phyloP scores from a whole-genome alignment of 75 land plant genomes.

The Pinus albicaulis region DNA sequence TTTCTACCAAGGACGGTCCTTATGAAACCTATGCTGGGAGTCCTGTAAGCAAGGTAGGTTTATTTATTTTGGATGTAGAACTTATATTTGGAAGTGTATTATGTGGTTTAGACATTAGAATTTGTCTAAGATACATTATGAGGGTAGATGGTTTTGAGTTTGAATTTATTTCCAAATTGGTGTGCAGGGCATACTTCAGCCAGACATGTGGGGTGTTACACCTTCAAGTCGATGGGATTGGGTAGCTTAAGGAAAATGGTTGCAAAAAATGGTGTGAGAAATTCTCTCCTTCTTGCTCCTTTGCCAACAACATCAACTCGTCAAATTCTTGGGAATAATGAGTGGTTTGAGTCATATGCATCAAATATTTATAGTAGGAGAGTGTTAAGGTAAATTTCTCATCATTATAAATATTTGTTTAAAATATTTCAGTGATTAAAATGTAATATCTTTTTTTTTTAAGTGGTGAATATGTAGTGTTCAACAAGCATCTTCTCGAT shows the following conservation, averaged over 20 bases:
- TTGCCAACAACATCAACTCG: constrained; percentile 99
- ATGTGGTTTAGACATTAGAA: background rate
- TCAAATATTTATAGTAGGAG: constrained; percentile 94
- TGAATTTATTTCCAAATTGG: background rate
- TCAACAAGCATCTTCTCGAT: constrained; percentile 93
- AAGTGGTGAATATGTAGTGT: constrained; percentile 99
- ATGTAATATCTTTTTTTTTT: background rate
- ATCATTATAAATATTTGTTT: background rate
- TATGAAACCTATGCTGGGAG: constrained; percentile 89
- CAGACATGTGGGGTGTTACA: constrained; percentile 96
- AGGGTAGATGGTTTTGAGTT: no score
- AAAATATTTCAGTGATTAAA: background rate
- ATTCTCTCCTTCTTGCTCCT: constrained; percentile 91
- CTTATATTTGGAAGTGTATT: background rate
- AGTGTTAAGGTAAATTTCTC: constrained; percentile 67
- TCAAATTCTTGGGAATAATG: constrained; percentile 96
- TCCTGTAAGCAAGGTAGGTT: constrained; percentile 88
- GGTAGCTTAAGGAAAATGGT: constrained; percentile 60
- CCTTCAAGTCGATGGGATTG: constrained; percentile 93
- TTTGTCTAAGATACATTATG: no score
- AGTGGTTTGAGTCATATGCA: constrained; percentile 97
- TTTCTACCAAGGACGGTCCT: constrained; percentile 76
- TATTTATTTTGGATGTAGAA: background rate
- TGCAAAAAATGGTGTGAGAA: constrained; percentile 68
- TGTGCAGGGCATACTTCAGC: constrained; percentile 83